A percentile compares a stretch with the other conserved stretches of the same genome.
Evolutionary conservation across 208 protist species (phyloP).

Genomic region (Leishmania arabica): DNA sequence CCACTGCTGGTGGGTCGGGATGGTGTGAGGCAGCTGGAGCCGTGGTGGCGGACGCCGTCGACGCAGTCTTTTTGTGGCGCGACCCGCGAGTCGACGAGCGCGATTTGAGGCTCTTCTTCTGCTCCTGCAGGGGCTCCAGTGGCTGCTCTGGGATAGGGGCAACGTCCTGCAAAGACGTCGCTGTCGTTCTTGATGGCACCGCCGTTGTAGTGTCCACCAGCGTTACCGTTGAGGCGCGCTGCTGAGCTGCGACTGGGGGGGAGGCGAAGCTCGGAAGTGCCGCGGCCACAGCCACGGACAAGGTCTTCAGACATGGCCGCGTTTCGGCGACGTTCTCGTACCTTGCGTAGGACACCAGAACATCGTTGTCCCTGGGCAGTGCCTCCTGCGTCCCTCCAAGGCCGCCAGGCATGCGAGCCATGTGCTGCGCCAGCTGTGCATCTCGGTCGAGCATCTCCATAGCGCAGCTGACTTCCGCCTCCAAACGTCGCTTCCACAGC

Average conservation of each 20-base stretch:
- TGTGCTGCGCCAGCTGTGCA: conserved; percentile 16
- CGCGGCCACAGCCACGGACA: conserved; percentile 16
- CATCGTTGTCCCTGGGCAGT: conserved; percentile 10
- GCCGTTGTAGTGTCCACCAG: neutral
- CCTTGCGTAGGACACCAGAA: conserved; percentile 31
- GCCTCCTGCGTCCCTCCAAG: neutral
- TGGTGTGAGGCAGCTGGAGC: neutral
- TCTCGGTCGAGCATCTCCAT: conserved; percentile 67
- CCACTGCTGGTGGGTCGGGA: neutral
- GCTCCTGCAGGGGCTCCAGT: neutral
- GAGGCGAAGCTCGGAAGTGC: neutral
- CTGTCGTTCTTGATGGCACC: neutral
- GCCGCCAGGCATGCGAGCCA: neutral
- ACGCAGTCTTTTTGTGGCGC: neutral
- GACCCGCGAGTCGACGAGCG: no score
- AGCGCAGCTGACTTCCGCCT: conserved; percentile 44
- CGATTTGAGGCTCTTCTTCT: neutral
- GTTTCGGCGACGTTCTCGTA: conserved; percentile 18
- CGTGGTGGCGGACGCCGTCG: neutral
- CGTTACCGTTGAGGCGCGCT: neutral
- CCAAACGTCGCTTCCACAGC: conserved; percentile 47
- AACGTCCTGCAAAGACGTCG: neutral
- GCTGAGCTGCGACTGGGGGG: neutral
- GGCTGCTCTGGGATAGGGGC: neutral
- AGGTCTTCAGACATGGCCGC: neutral